Conservation (phyloP, 345 rosid genomes). For the Ailanthus altissimus region DNA sequence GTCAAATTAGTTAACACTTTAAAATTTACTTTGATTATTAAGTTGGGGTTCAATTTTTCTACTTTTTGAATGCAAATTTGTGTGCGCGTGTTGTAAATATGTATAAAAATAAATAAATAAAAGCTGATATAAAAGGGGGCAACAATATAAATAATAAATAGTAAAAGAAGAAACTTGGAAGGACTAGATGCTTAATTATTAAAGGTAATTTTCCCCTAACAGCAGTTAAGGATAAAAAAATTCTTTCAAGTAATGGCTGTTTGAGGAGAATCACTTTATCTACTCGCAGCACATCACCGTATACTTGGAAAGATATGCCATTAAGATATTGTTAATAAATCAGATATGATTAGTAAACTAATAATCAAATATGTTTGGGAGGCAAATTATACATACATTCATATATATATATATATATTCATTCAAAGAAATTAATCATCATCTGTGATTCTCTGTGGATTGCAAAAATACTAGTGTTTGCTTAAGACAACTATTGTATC, state of each 20-base stretch:
- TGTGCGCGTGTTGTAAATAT: too few species aligned
- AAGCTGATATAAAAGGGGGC: too few species aligned
- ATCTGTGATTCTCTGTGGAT: neutral
- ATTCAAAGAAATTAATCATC: neutral
- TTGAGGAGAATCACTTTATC: slow-evolving; percentile 18
- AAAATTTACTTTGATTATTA: too few species aligned
- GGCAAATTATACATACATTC: too few species aligned
- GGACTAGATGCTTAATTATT: slow-evolving; percentile 9
- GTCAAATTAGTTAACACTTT: too few species aligned
- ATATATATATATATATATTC: neutral
- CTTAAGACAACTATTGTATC: neutral
- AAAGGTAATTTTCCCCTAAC: neutral
- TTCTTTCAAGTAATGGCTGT: slow-evolving; percentile 12
- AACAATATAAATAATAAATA: too few species aligned
- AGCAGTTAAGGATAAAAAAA: neutral
- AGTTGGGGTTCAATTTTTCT: too few species aligned
- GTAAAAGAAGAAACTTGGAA: neutral
- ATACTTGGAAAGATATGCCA: neutral
- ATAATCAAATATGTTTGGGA: too few species aligned
- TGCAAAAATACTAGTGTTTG: neutral
- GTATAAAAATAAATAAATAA: too few species aligned
- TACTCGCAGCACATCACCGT: slow-evolving; percentile 5
- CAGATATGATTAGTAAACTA: neutral
- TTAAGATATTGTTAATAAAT: neutral
- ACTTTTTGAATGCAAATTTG: too few species aligned